phyloP scores from a whole-genome alignment of 2,329 filamentous ascomycete genomes.

The Fusarium sp. region DNA sequence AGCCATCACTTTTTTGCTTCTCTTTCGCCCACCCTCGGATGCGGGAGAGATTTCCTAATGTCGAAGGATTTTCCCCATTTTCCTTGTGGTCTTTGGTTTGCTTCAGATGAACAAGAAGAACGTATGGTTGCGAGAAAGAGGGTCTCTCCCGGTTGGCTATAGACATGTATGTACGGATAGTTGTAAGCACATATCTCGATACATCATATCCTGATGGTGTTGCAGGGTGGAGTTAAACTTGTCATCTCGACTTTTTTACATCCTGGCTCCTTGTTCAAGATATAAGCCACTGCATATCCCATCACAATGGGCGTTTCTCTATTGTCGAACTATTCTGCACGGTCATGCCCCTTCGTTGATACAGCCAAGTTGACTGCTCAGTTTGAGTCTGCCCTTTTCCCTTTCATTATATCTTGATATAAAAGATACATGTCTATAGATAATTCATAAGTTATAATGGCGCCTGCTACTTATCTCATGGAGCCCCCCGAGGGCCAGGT shows the following conservation, averaged over 20 bases:
- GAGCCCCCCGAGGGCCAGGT: constrained; percentile 46
- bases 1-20: constrained; percentile 44
- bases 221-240: constrained; percentile 15
- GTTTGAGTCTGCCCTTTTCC: background rate
- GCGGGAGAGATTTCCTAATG: constrained; percentile 1
- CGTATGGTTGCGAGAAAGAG: too few species aligned
- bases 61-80: constrained; percentile 38
- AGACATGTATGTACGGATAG: too few species aligned
- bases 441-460: constrained; percentile 21
- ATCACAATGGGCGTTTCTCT: background rate
- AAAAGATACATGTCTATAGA: too few species aligned
- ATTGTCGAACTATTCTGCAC: constrained; percentile 5
- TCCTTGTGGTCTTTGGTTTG: background rate
- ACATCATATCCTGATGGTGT: too few species aligned
- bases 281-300: constrained; percentile 38
- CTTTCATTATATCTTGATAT: too few species aligned
- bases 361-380: background rate
- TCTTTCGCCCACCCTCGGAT: background rate
- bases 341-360: constrained; percentile 20
- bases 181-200: too few species aligned
- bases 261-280: constrained; percentile 19
- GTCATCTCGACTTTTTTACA: constrained; percentile 3
- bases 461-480: constrained; percentile 72
- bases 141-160: too few species aligned
- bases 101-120: too few species aligned